Base-by-base conservation (phyloP, 768 basidiomycete species). In the Epithele typhae region DNA sequence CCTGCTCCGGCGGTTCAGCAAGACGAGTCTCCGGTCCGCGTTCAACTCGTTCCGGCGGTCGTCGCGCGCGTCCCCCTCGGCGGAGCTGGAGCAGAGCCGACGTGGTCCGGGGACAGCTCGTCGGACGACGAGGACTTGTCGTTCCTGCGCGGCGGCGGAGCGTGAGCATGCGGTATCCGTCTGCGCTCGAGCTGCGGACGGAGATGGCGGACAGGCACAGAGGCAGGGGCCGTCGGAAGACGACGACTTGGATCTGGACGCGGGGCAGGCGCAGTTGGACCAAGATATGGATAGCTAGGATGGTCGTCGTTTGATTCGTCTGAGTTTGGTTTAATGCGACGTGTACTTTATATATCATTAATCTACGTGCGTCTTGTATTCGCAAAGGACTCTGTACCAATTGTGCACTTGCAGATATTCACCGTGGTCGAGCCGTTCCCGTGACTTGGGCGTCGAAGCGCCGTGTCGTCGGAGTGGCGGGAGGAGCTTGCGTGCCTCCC, bases 51-150 rank as follows among this genome's bases (percentile, higher is more conserved):
- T 63, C 40, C 54, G 61, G 2, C 52, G 61, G 11, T 45, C 38
- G 43, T 19, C 40, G 22, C 47, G 37, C 23, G 46, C 24, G 23
- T 40, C 37, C 3, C 30, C 35, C 22, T 42, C 44, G 25, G 23
- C 44, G 30, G 49, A 38, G 19, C 18, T 37, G 3, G 30, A 25
- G 11, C 40, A 41, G 58, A 49, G 27, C 49, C 43, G 18, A 36
- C 49, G 25, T 59, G 54, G 50, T 60, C 59, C 10, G 57, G 54
- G 22, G 61, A 63, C 21, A 60, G 59, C 47, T 63, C 61, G 8
- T 53, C 54, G 6, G 55, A 58, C 18, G 59, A 60, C 30, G 61
- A 63, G 27, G 59, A 62, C 22, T 35, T 63, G 25, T 58, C 57
- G 14, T 32, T 59, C 3, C 35, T 56, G 12, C 60, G 59, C 5